These are phyloP conservation scores for Pleurotus ostreatus DNA, from an alignment of 768 basidiomycete genomes.

Conservation along the genomic window DNA sequence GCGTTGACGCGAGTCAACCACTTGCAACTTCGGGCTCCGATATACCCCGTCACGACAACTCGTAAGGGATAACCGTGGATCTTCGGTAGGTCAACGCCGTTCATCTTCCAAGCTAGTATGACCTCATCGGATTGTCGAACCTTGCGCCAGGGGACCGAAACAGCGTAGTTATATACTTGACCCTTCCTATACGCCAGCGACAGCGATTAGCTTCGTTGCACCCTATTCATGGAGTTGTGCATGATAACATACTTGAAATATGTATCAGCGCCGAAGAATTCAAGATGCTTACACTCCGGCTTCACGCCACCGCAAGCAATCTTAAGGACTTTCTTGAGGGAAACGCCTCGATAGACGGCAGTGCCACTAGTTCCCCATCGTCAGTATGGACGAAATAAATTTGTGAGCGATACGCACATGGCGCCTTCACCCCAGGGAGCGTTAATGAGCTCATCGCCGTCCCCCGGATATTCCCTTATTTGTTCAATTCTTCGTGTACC, in stretches of 20 bases:
- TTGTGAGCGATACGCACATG: slow-evolving; percentile 28
- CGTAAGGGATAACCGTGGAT: slow-evolving; percentile 49
- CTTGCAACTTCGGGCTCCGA: slow-evolving; percentile 50
- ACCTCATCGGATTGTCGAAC: slow-evolving; percentile 44
- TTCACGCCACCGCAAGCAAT: slow-evolving; percentile 45
- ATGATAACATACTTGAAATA: slow-evolving; percentile 42
- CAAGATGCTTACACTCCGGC: slow-evolving; percentile 45
- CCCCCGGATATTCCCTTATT: slow-evolving; percentile 48
- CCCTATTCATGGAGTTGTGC: neutral
- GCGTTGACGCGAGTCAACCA: slow-evolving; percentile 53
- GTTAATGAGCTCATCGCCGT: slow-evolving; percentile 50
- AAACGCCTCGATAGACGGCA: slow-evolving; percentile 48
- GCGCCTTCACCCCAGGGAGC: slow-evolving; percentile 43
- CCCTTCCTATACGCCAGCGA: slow-evolving; percentile 21
- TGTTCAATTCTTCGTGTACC: slow-evolving; percentile 51
- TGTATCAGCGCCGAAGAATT: slow-evolving; percentile 55
- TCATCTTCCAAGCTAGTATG: slow-evolving; percentile 52
- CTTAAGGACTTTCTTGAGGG: slow-evolving; percentile 51
- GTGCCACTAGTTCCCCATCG: slow-evolving; percentile 32
- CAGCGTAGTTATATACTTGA: slow-evolving; percentile 34
- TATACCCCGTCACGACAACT: slow-evolving; percentile 48
- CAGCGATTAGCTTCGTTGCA: neutral
- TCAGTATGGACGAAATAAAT: neutral
- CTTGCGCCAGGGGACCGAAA: slow-evolving; percentile 47
- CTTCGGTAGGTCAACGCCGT: slow-evolving; percentile 43